phyloP scores from a whole-genome alignment of 2,329 filamentous ascomycete species.

The Trichophyton rubrum region DNA sequence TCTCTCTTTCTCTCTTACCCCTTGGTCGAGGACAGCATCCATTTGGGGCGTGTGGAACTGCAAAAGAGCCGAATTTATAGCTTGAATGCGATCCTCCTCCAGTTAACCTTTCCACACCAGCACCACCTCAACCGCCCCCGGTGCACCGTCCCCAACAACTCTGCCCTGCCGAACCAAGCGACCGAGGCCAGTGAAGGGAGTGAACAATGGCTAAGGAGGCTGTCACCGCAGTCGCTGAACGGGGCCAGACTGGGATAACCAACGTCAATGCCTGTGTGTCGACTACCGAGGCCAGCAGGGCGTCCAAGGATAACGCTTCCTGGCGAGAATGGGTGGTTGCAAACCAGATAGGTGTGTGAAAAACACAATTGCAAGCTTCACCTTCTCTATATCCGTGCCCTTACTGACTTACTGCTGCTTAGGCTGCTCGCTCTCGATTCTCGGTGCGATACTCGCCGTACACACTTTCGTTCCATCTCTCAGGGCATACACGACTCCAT shows the following conservation, averaged over 20 bases:
- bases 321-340: conserved; percentile 54
- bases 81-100: not conserved
- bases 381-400: not conserved
- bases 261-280: conserved; percentile 33
- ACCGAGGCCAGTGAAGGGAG: not conserved
- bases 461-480: conserved; percentile 74
- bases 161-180: not conserved
- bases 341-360: conserved; percentile 62
- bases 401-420: not conserved
- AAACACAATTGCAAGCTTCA: not conserved
- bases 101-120: not conserved
- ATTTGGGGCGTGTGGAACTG: too few species aligned
- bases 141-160: not conserved
- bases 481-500: conserved; percentile 67
- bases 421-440: conserved; percentile 77
- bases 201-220: not conserved
- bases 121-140: not conserved
- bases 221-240: not conserved
- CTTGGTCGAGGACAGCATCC: not conserved
- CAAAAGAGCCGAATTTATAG: not conserved
- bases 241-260: conserved; percentile 12
- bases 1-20: not conserved
- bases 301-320: conserved; percentile 22
- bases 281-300: conserved; percentile 12
- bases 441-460: conserved; percentile 69